Conservation (phyloP, 2,329 filamentous ascomycete species). For the Neopestalotiopsis sp. region DNA sequence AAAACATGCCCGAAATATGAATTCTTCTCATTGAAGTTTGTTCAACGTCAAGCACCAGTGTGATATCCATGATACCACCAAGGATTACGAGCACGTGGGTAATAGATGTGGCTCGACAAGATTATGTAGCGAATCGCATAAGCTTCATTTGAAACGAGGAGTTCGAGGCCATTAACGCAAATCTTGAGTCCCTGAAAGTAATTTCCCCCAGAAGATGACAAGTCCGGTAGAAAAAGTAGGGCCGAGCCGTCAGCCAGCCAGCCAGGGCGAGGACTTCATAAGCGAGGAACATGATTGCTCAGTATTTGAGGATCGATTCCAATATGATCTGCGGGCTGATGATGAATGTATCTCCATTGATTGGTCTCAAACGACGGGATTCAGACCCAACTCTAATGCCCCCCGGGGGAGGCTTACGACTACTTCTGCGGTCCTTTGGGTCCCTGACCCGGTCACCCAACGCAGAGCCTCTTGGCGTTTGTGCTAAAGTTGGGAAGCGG, state of each 20-base stretch:
- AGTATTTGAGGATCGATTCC: neutral
- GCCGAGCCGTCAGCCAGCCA: neutral
- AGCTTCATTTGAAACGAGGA: no score
- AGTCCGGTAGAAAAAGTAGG: neutral
- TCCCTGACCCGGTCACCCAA: neutral
- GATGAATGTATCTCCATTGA: neutral
- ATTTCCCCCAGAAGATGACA: neutral
- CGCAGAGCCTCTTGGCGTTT: conserved; percentile 1
- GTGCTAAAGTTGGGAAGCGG: neutral
- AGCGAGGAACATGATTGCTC: neutral
- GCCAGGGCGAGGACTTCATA: neutral
- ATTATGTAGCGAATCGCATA: no score
- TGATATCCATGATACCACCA: no score
- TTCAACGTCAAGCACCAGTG: no score
- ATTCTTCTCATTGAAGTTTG: no score
- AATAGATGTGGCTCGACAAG: no score
- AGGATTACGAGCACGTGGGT: no score
- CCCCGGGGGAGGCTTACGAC: neutral
- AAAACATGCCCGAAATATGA: no score
- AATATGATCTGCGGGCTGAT: neutral
- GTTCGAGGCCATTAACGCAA: no score
- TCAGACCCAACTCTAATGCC: neutral
- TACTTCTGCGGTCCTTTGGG: neutral
- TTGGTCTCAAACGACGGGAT: neutral
- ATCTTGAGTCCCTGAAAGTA: no score